These are phyloP conservation scores for Pseudevernia furfuracea DNA, from an alignment of 495 filamentous ascomycete genomes.

Conservation along the genomic window DNA sequence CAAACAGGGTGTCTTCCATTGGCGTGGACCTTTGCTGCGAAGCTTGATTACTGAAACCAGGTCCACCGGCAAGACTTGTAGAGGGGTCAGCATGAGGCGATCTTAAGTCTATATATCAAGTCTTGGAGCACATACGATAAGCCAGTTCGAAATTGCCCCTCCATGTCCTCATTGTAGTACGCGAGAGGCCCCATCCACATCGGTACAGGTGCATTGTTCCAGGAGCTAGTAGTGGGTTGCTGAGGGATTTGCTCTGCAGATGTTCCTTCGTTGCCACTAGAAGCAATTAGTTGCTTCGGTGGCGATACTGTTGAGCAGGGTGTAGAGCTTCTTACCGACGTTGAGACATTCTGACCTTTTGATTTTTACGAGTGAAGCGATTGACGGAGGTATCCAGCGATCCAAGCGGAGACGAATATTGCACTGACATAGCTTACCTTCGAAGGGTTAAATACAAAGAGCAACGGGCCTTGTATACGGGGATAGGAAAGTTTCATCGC, in stretches of 20 bases:
- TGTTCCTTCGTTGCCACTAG: background rate
- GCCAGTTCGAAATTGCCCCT: background rate
- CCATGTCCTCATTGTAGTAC: background rate
- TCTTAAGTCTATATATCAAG: background rate
- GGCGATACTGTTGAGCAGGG: too few species aligned
- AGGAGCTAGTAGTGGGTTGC: background rate
- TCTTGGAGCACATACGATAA: background rate
- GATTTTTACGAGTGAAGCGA: background rate
- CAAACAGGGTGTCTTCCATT: background rate
- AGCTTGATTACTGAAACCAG: background rate
- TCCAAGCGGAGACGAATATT: background rate
- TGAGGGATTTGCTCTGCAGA: background rate
- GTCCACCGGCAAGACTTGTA: background rate
- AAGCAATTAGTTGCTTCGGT: background rate
- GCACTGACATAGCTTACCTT: background rate
- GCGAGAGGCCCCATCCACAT: background rate
- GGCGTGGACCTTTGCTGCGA: background rate
- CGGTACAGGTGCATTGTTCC: background rate
- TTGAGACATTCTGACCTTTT: background rate
- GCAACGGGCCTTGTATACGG: too few species aligned
- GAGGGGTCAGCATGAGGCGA: background rate
- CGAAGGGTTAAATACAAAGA: background rate
- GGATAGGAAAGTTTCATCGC: too few species aligned
- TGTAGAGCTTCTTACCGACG: background rate
- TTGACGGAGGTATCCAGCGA: background rate